These are phyloP conservation scores for Claviceps pazoutovae DNA, from an alignment of 2,329 filamentous ascomycete species.

Conservation along the genomic window DNA sequence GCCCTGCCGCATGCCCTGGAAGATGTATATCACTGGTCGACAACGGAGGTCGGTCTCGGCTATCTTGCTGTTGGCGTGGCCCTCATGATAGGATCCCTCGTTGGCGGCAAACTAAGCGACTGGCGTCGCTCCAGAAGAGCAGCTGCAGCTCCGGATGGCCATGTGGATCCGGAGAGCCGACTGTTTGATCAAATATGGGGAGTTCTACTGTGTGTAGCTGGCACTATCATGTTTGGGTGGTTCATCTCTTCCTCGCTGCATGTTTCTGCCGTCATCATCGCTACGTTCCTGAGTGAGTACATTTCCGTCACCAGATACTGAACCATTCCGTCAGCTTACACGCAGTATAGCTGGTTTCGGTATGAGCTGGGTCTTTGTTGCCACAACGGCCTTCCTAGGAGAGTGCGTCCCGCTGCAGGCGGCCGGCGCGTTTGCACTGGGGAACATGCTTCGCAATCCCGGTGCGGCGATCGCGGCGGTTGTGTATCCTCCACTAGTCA, in stretches of 20 bases:
- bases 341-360: constrained; percentile 17
- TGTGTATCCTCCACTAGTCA: constrained; percentile 19
- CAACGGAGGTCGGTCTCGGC: constrained; percentile 19
- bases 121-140: constrained; percentile 14
- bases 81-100: constrained; percentile 19
- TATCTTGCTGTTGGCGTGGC: constrained; percentile 18
- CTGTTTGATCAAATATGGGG: constrained; percentile 26
- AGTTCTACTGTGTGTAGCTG: constrained; percentile 22
- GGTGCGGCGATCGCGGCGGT: constrained; percentile 24
- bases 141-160: constrained; percentile 5
- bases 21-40: constrained; percentile 20
- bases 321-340: not conserved
- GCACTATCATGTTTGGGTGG: constrained; percentile 28
- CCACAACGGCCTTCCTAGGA: constrained; percentile 26
- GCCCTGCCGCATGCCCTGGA: constrained; percentile 17
- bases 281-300: constrained; percentile 17
- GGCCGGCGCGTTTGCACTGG: constrained; percentile 26
- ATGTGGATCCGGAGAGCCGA: constrained; percentile 22
- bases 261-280: constrained; percentile 15
- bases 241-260: constrained; percentile 18
- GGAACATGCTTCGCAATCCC: constrained; percentile 25
- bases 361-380: constrained; percentile 27
- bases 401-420: constrained; percentile 24
- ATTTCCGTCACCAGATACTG: not conserved
- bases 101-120: constrained; percentile 25